Evolutionary conservation across 371 early-diverging fungal genomes (phyloP).

Genomic region (Apophysomyces sp.): DNA sequence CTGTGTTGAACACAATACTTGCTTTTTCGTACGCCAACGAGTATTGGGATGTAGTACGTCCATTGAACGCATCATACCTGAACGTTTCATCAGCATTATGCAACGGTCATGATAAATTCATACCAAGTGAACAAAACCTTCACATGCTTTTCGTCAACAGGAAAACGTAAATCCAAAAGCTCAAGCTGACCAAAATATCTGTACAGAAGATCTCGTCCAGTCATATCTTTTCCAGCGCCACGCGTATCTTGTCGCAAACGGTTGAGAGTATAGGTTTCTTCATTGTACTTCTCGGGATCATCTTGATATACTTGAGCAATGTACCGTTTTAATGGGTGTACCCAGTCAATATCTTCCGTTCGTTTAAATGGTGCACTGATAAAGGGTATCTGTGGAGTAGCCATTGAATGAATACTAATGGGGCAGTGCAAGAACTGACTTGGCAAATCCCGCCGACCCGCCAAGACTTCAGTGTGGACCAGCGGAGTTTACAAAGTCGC

Average conservation of each 20-base stretch:
- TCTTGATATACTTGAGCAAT: conserved; percentile 86
- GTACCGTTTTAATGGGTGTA: conserved; percentile 75
- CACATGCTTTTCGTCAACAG: conserved; percentile 87
- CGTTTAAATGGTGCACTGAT: conserved; percentile 71
- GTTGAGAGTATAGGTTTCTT: conserved; percentile 83
- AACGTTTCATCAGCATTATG: not conserved
- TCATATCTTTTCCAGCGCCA: conserved; percentile 88
- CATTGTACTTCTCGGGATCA: conserved; percentile 86
- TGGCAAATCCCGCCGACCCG: not conserved
- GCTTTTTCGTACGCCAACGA: conserved; percentile 97
- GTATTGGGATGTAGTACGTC: conserved; percentile 60
- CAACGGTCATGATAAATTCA: not conserved
- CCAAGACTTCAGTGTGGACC: no score
- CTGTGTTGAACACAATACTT: conserved; percentile 92
- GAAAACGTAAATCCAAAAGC: conserved; percentile 90
- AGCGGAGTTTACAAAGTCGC: no score
- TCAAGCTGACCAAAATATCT: conserved; percentile 96
- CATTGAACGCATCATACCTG: conserved; percentile 87
- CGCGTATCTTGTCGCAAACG: conserved; percentile 93
- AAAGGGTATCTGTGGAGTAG: conserved; percentile 55
- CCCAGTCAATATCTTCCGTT: conserved; percentile 92
- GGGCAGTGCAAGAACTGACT: not conserved
- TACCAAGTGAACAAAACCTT: conserved; percentile 90
- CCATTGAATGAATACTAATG: conserved; percentile 21
- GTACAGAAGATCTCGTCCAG: conserved; percentile 90